Base-by-base conservation (phyloP, 164 flowering plant species). In the Tetrastigma voinierianum region DNA sequence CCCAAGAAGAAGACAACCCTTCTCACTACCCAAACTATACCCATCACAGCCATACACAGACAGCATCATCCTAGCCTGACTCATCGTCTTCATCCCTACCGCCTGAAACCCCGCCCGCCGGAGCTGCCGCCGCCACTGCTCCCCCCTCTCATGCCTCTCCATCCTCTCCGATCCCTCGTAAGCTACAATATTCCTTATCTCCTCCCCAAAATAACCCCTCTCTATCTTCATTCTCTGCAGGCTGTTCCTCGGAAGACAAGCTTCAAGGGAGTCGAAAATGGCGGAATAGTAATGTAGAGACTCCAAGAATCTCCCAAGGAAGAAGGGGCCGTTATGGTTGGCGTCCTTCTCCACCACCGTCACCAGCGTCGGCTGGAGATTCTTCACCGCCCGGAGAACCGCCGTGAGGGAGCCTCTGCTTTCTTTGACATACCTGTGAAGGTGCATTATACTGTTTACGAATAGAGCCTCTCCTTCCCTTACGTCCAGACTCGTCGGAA, bases 311-410 rank as follows among this genome's bases (percentile, higher is more conserved):
- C 93, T 75, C 53, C 90, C 90, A 1, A 86, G 83, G 66, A 88
- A 86, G 79, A 88, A 86, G 0, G 90, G 85, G 13, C 93, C 90
- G 32, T 86, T 88, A 57, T 86, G 90, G 76, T 84, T 86, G 1
- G 90, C 86, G 32, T 86, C 90, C 67, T 86, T 88, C 59, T 88
- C 87, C 60, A 83, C 83, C 52, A 86, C 76, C 2, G 87, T 84
- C 4, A 88, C 62, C 14, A 84, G 57, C 2, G 68, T 46, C 12
- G 93, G 93, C 8, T 40, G 52, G 20, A 88, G 67, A 49, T 77
- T 86, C 80, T 75, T 81, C 19, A 86, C 72, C 32, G 86, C 83
- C 71, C 81, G 87, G 62, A 87, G 90, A 53, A 84, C 67, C 14
- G 74, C 66, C 78, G 80, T 81, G 46, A 85, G 73, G 17, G 86